Evolutionary conservation across 2,329 filamentous ascomycete species (phyloP).

Genomic region (Furcasterigmium sp.): DNA sequence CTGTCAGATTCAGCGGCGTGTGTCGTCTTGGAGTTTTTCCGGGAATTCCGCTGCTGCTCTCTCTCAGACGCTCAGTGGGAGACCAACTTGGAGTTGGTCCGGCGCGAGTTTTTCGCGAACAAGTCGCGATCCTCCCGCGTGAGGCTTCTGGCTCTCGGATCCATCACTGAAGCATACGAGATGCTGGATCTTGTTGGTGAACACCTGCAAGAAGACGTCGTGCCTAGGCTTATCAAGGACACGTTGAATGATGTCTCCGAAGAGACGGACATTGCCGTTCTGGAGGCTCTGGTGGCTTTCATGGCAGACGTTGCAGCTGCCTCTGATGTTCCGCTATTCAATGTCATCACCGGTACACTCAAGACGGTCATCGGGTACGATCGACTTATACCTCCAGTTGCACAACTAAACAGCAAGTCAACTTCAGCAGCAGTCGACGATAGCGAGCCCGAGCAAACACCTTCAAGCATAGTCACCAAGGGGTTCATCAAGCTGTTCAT

Average conservation of each 20-base stretch:
- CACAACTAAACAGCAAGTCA: constrained; percentile 17
- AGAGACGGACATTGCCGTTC: constrained; percentile 60
- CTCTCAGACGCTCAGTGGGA: constrained; percentile 68
- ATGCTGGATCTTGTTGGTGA: constrained; percentile 50
- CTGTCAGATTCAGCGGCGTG: constrained; percentile 61
- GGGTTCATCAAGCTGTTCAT: constrained; percentile 75
- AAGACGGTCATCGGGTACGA: constrained; percentile 44
- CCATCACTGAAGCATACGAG: constrained; percentile 54
- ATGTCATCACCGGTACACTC: constrained; percentile 49
- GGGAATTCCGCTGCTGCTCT: constrained; percentile 64
- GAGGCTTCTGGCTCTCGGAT: constrained; percentile 56
- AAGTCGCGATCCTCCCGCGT: constrained; percentile 54
- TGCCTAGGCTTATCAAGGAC: constrained; percentile 54
- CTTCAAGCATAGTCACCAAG: constrained; percentile 65
- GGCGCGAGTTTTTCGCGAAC: constrained; percentile 61
- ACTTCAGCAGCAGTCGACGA: constrained; percentile 12
- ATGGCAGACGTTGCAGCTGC: constrained; percentile 59
- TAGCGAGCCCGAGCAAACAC: constrained; percentile 36
- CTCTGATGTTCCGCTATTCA: constrained; percentile 54
- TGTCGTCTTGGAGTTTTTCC: constrained; percentile 62
- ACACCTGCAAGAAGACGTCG: constrained; percentile 51
- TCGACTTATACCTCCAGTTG: constrained; percentile 36
- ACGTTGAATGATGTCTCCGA: constrained; percentile 56
- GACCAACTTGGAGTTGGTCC: constrained; percentile 53
- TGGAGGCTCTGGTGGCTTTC: constrained; percentile 60